phyloP scores from a whole-genome alignment of 345 rosid species.

The Draba incana region DNA sequence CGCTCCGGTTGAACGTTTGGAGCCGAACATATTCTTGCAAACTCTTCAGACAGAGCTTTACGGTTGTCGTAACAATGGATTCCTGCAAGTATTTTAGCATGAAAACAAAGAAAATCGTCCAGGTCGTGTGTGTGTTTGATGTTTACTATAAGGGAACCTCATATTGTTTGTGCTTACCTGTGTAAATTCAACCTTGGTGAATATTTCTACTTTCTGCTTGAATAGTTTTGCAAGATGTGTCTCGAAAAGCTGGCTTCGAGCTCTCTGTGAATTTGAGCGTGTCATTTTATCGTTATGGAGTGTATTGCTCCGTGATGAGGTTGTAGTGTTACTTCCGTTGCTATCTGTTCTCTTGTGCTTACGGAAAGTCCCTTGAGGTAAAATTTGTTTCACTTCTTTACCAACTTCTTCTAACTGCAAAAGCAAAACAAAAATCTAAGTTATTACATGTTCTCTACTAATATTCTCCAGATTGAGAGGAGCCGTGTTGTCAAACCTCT shows the following conservation, averaged over 20 bases:
- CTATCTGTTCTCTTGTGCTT: slow-evolving; percentile 90
- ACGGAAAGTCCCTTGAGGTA: slow-evolving; percentile 75
- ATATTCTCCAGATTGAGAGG: slow-evolving; percentile 13
- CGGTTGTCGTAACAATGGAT: slow-evolving; percentile 69
- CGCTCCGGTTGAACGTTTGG: slow-evolving; percentile 90
- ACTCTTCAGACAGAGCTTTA: slow-evolving; percentile 89
- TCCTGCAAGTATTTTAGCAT: slow-evolving; percentile 59
- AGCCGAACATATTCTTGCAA: slow-evolving; percentile 92
- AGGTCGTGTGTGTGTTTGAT: slow-evolving; percentile 5
- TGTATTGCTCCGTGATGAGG: slow-evolving; percentile 86
- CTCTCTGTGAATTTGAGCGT: slow-evolving; percentile 76
- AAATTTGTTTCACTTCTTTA: slow-evolving; percentile 80
- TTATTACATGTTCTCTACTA: slow-evolving; percentile 15
- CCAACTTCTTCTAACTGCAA: slow-evolving; percentile 69
- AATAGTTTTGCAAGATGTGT: slow-evolving; percentile 98
- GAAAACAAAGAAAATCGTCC: background rate
- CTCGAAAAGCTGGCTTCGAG: slow-evolving; percentile 95
- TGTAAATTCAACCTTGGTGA: slow-evolving; percentile 90
- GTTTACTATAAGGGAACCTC: background rate
- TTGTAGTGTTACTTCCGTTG: slow-evolving; percentile 77
- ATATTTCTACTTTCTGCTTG: slow-evolving; percentile 96
- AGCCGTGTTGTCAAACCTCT: slow-evolving; percentile 62
- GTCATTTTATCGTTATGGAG: slow-evolving; percentile 73
- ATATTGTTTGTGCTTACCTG: slow-evolving; percentile 56
- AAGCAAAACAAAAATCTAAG: background rate